Percentiles rank a stretch among this genome's conserved stretches.
Conservation (phyloP, 2,329 filamentous ascomycete species). For the Sporothrix protearum region DNA sequence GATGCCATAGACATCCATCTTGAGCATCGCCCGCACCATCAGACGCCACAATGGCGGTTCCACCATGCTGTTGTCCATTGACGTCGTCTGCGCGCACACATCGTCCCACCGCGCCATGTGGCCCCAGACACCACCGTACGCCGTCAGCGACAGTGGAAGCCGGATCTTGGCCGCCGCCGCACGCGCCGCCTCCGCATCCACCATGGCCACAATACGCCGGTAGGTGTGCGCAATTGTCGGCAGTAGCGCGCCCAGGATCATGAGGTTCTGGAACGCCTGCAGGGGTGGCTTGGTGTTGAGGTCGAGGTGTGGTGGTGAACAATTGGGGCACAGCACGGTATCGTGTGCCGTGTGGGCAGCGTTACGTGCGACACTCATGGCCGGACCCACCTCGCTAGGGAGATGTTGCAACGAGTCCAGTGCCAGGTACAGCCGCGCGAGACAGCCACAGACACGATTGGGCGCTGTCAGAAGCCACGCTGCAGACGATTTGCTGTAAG, state of each 20-base stretch:
- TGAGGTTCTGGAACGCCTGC: constrained; percentile 54
- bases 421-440: constrained; percentile 49
- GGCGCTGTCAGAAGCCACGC: constrained; percentile 25
- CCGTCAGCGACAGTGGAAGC: constrained; percentile 45
- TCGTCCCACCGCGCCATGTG: constrained; percentile 31
- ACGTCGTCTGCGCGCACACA: constrained; percentile 32
- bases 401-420: constrained; percentile 49
- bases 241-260: constrained; percentile 56
- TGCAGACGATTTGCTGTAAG: constrained; percentile 19
- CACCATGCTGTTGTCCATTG: constrained; percentile 45
- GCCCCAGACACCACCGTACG: constrained; percentile 51
- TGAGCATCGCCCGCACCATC: constrained; percentile 52
- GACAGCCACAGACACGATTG: constrained; percentile 43
- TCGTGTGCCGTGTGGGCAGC: constrained; percentile 50
- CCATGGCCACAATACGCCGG: constrained; percentile 50
- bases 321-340: constrained; percentile 50
- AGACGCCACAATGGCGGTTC: constrained; percentile 53
- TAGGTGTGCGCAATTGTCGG: constrained; percentile 58
- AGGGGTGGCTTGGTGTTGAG: constrained; percentile 40
- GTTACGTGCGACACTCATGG: constrained; percentile 47
- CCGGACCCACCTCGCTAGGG: constrained; percentile 43
- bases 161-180: constrained; percentile 44
- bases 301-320: constrained; percentile 43
- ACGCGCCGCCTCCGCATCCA: constrained; percentile 49
- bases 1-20: constrained; percentile 56